Percentiles rank a stretch among this genome's conserved stretches.
These are phyloP conservation scores for Pseudogymnoascus sp. DNA, from an alignment of 2,329 filamentous ascomycete genomes.

Conservation along the genomic window DNA sequence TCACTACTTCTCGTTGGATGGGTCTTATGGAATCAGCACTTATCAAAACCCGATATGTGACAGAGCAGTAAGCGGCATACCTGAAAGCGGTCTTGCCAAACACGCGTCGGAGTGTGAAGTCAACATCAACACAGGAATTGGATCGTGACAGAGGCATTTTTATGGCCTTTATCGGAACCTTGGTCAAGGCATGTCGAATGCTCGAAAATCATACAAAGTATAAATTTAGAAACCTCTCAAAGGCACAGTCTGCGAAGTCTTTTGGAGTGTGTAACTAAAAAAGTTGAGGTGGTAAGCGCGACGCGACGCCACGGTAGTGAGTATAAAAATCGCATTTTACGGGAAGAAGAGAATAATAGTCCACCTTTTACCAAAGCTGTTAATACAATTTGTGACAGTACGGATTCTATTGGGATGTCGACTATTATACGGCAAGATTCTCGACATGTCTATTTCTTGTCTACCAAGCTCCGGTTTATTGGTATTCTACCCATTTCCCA, in stretches of 20 bases:
- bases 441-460: not conserved
- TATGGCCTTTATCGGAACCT: constrained; percentile 29
- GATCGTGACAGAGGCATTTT: constrained; percentile 31
- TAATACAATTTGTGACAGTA: not conserved
- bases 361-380: not conserved
- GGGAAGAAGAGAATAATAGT: not conserved
- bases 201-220: not conserved
- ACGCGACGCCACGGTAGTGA: not conserved
- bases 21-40: constrained; percentile 44
- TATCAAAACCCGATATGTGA: not conserved
- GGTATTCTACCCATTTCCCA: not conserved
- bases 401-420: not conserved
- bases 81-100: constrained; percentile 69
- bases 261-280: not conserved
- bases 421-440: not conserved
- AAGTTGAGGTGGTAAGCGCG: not conserved
- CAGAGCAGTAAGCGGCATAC: constrained; percentile 31
- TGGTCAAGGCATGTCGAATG: not conserved
- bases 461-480: not conserved
- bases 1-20: constrained; percentile 79
- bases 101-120: constrained; percentile 64
- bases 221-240: not conserved
- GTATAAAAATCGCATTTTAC: not conserved
- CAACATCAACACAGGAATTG: constrained; percentile 53
- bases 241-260: not conserved